Percentiles rank a stretch among this genome's conserved stretches.
Evolutionary conservation across 2,329 filamentous ascomycete species (phyloP).

Genomic region (Magnaporthiopsis poae): DNA sequence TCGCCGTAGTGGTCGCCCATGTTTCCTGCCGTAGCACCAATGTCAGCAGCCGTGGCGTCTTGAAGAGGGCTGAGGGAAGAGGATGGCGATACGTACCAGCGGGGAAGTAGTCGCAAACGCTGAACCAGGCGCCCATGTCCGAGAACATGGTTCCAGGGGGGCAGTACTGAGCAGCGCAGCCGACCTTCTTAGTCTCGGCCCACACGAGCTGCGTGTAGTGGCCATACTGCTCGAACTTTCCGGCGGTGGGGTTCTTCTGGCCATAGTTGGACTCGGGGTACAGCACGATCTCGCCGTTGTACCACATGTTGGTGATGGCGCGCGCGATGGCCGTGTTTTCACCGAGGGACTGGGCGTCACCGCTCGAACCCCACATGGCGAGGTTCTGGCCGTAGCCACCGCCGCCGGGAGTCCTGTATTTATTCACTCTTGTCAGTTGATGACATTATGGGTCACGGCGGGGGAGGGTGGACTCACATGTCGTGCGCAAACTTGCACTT

Average conservation of each 20-base stretch:
- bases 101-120: slow-evolving; percentile 79
- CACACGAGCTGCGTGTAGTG: slow-evolving; percentile 71
- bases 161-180: slow-evolving; percentile 53
- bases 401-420: slow-evolving; percentile 39
- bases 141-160: slow-evolving; percentile 35
- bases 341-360: slow-evolving; percentile 35
- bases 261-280: slow-evolving; percentile 52
- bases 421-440: background rate
- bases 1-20: slow-evolving; percentile 37
- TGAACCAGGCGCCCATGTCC: slow-evolving; percentile 54
- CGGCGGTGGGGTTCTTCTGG: slow-evolving; percentile 46
- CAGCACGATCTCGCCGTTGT: slow-evolving; percentile 63
- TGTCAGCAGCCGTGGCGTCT: slow-evolving; percentile 11
- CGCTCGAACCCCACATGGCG: slow-evolving; percentile 48
- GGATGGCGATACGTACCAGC: slow-evolving; percentile 47
- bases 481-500: slow-evolving; percentile 67
- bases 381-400: slow-evolving; percentile 86
- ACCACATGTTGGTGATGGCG: slow-evolving; percentile 76
- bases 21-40: slow-evolving; percentile 33
- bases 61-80: slow-evolving; percentile 1
- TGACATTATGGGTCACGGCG: background rate
- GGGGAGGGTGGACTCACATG: slow-evolving; percentile 45
- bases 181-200: slow-evolving; percentile 51
- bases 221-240: slow-evolving; percentile 56
- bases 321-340: slow-evolving; percentile 47